These are phyloP conservation scores for Aspergillus calidoustus DNA, from an alignment of 2,329 filamentous ascomycete genomes.

Conservation along the genomic window DNA sequence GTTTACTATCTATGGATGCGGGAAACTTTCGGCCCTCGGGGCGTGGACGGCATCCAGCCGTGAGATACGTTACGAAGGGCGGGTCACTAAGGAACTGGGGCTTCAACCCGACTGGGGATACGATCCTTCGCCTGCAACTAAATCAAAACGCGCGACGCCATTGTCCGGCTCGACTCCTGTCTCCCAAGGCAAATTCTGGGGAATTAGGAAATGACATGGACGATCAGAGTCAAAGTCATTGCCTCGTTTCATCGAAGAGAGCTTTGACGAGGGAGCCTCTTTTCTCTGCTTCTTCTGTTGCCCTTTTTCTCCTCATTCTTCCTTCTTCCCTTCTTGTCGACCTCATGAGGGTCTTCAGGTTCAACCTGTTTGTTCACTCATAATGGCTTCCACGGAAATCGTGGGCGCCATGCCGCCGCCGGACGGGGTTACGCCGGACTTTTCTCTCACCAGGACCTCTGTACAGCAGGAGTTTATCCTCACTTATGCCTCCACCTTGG, in stretches of 20 bases:
- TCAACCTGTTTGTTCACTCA: not conserved
- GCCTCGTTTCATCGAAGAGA: not conserved
- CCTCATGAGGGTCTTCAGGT: not conserved
- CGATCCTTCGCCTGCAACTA: not conserved
- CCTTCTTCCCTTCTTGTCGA: not conserved
- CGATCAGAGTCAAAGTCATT: not conserved
- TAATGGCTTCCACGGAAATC: not conserved
- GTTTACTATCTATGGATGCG: not conserved
- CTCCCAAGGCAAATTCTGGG: not conserved
- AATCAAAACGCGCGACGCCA: not conserved
- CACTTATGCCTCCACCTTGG: not conserved
- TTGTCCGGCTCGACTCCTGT: not conserved
- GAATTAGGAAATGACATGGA: not conserved
- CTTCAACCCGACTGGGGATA: not conserved
- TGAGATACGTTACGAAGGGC: not conserved
- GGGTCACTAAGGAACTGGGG: too few relatives aligned
- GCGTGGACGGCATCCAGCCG: not conserved
- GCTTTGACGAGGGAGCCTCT: not conserved
- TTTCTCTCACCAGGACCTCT: not conserved
- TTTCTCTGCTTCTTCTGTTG: not conserved
- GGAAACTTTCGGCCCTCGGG: too few relatives aligned
- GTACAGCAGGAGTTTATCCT: conserved; percentile 1
- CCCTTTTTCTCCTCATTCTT: not conserved
- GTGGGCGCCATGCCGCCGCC: conserved; percentile 4
- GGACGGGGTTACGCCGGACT: not conserved